Base-by-base conservation (phyloP, 495 filamentous ascomycete species). In the Emericellopsis terricola region DNA sequence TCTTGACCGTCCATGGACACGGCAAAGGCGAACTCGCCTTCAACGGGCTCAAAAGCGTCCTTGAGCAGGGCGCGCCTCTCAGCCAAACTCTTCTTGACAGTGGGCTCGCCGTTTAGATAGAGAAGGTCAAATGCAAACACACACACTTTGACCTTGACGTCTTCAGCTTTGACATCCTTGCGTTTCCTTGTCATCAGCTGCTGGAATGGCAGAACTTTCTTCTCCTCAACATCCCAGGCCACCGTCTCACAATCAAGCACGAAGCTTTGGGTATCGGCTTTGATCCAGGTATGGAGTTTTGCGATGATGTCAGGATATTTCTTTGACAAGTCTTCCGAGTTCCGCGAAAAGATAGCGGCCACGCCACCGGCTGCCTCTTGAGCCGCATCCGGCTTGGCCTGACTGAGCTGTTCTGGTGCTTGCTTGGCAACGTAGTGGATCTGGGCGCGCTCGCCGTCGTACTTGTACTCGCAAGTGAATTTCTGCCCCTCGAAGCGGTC, bases 381-480 rank as follows among this genome's bases (percentile, higher is more conserved):
- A 18, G 57, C 57, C 16, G 60, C 58, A 17, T 61, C 57, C 4
- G 68, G 45, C 61, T 82, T 33, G 8, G 57, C 50, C 35, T 63
- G 49, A 27, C 57, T 57, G 33, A 58, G 53, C 27, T 83, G 65
- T 10, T 78, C 57, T 2, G 65, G 59, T 7, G 79, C 66, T 37
- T 87, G 78, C 28, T 92, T 81, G 2, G 89, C 75, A 24, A 97
- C 84, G 40, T 85, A 97, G 50, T 97, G 89, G 29, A 97, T 94
- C 54, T 97, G 89, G 11, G 91, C 87, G 47, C 89, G 64, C 53
- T 97, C 89, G 18, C 89, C 89, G 44, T 97, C 89, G 45, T 97
- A 97, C 48, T 97, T 97, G 61, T 92, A 97, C 48, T 97, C 89
- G 57, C 91, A 97, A 11, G 89, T 96, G 43, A 96, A 97, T 4